phyloP scores from a whole-genome alignment of 2,329 filamentous ascomycete species.

The Aureobasidium sp. region DNA sequence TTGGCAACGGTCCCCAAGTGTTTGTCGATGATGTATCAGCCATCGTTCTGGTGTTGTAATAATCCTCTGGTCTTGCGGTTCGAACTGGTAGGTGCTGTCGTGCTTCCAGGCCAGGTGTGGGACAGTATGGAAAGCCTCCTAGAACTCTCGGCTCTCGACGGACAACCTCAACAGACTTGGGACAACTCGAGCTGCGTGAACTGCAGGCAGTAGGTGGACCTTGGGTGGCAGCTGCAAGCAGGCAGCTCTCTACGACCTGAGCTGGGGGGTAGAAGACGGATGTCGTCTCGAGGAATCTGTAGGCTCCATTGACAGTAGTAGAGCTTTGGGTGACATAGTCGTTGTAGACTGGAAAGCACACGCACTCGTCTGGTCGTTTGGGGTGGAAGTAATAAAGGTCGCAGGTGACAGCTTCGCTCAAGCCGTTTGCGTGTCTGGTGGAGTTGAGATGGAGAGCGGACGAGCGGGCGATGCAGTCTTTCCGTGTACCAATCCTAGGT shows the following conservation, averaged over 20 bases:
- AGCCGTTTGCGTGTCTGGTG: not conserved
- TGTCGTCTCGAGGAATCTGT: not conserved
- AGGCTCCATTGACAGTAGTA: not conserved
- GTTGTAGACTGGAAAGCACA: conserved; percentile 11
- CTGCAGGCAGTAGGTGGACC: not conserved
- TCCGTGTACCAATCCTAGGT: not conserved
- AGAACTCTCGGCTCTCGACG: not conserved
- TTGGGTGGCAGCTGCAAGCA: conserved; percentile 7
- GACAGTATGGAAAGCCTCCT: conserved; percentile 6
- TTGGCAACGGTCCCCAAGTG: not conserved
- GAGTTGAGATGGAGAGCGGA: conserved; percentile 1
- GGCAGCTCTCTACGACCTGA: conserved; percentile 4
- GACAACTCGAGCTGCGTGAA: not conserved
- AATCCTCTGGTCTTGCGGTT: not conserved
- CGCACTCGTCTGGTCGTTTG: conserved; percentile 1
- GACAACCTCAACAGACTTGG: not conserved
- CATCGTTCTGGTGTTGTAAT: not conserved
- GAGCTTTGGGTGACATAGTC: not conserved
- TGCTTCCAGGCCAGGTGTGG: not conserved
- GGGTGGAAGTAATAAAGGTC: conserved; percentile 2
- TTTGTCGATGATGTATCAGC: not conserved
- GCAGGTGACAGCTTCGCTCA: conserved; percentile 10
- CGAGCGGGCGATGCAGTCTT: conserved; percentile 12
- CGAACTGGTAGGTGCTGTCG: not conserved
- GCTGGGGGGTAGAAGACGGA: conserved; percentile 3